Percentiles rank a stretch among this genome's conserved stretches.
phyloP scores from a whole-genome alignment of 148 eudicot species.

The Rhododendron williamsianum region DNA sequence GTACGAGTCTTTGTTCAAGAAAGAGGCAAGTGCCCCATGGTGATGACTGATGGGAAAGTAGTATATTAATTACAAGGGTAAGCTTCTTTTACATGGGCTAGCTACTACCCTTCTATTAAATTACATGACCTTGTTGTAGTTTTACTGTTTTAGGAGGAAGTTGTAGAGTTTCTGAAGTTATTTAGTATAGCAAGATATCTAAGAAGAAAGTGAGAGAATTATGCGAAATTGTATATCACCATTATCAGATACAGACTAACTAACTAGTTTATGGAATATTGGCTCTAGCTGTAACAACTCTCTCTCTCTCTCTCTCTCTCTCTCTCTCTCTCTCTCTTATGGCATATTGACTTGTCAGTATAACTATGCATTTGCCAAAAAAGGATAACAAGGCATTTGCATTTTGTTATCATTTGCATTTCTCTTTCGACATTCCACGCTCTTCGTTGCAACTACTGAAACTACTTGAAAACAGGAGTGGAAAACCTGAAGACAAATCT shows the following conservation, averaged over 20 bases:
- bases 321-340: no score
- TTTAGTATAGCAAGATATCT: neutral
- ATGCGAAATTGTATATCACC: no score
- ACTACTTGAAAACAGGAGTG: neutral
- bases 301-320: no score
- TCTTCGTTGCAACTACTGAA: neutral
- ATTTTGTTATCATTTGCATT: neutral
- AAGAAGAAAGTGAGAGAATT: neutral
- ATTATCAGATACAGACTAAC: no score
- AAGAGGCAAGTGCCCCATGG: slow-evolving; percentile 13
- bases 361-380: neutral
- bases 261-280: no score
- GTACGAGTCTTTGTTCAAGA: neutral
- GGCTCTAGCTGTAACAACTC: no score
- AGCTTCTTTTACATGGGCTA: neutral
- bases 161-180: neutral
- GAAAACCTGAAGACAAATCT: neutral
- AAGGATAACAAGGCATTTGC: neutral
- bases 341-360: neutral
- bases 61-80: no score
- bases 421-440: neutral
- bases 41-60: neutral
- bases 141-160: neutral
- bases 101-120: neutral
- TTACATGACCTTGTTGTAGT: neutral